A percentile compares a stretch with the other conserved stretches of the same genome.
phyloP scores from a whole-genome alignment of 2,329 filamentous ascomycete genomes.

The Aspergillus piperis region DNA sequence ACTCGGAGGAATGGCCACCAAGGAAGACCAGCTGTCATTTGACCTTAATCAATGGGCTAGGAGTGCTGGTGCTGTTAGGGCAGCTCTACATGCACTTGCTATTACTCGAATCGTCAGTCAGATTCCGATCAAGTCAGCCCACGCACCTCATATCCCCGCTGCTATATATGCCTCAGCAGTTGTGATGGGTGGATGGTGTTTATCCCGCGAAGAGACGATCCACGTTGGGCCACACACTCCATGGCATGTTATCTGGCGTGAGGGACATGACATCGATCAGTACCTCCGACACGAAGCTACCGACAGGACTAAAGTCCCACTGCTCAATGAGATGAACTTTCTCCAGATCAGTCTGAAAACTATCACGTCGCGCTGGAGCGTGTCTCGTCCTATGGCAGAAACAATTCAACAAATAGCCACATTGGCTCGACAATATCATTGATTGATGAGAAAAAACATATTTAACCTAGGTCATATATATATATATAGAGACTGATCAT shows the following conservation, averaged over 20 bases:
- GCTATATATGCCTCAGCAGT: neutral
- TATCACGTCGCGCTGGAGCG: conserved; percentile 16
- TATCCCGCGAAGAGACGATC: neutral
- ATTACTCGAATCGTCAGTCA: neutral
- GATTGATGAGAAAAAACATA: neutral
- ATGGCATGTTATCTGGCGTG: neutral
- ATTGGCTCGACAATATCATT: conserved; percentile 1
- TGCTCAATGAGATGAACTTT: conserved; percentile 20
- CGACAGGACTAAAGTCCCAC: neutral
- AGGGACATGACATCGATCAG: neutral
- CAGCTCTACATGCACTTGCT: neutral
- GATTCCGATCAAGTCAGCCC: neutral
- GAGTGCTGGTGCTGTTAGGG: neutral
- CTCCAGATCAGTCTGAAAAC: conserved; percentile 18
- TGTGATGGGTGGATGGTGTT: neutral
- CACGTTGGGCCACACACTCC: neutral
- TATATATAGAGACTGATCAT: neutral
- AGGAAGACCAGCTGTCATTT: neutral
- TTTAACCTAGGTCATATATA: neutral
- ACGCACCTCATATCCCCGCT: neutral
- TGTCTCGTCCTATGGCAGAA: conserved; percentile 18
- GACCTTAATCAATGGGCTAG: conserved; percentile 7
- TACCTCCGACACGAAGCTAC: neutral
- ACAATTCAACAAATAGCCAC: neutral
- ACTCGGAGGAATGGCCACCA: neutral